Evolutionary conservation across 2,329 filamentous ascomycete species (phyloP).

Genomic region (Diplodia sapinea): DNA sequence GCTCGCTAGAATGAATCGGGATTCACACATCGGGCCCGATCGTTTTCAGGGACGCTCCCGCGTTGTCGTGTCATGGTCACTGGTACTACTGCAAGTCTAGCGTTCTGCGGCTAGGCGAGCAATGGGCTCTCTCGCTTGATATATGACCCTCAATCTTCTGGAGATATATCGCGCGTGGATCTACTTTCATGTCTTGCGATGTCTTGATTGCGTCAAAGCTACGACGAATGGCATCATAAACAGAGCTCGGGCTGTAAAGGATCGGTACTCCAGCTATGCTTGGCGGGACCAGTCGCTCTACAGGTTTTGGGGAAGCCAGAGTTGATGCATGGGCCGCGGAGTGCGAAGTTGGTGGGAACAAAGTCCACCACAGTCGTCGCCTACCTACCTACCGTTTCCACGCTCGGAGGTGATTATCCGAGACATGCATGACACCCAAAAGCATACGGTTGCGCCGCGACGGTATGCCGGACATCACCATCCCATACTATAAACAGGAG

Average conservation of each 20-base stretch:
- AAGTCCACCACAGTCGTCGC: background rate
- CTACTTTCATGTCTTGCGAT: background rate
- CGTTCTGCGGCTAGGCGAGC: background rate
- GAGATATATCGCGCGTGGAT: background rate
- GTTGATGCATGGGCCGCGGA: background rate
- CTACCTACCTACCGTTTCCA: background rate
- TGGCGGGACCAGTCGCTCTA: background rate
- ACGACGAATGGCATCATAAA: background rate
- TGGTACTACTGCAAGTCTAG: background rate
- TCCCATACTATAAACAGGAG: background rate
- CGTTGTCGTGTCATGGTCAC: constrained; percentile 4
- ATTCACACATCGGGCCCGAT: background rate
- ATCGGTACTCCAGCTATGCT: background rate
- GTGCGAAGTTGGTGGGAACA: background rate
- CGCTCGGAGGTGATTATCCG: constrained; percentile 19
- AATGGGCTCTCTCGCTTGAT: background rate
- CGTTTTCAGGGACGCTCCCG: constrained; percentile 23
- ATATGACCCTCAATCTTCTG: background rate
- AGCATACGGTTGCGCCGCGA: background rate
- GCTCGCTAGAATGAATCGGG: constrained; percentile 22
- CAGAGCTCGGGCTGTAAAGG: background rate
- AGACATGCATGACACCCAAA: constrained; percentile 15
- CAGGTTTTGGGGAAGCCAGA: background rate
- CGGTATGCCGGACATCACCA: background rate
- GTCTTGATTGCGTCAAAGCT: background rate